These are phyloP conservation scores for Leptomonas pyrrhocoris DNA, from an alignment of 208 protist species.

Conservation along the genomic window DNA sequence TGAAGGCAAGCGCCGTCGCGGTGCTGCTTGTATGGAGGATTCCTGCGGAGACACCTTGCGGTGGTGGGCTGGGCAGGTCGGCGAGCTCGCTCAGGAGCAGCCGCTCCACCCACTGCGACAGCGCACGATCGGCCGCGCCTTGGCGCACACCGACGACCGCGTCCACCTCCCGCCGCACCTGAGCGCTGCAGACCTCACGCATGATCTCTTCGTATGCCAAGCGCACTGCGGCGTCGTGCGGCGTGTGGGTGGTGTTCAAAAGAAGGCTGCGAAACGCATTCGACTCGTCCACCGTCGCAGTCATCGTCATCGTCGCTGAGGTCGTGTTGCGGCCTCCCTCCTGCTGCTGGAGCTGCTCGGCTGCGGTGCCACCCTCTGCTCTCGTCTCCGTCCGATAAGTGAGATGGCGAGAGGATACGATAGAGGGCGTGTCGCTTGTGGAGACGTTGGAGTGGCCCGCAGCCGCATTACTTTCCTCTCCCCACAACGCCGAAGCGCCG, in stretches of 20 bases:
- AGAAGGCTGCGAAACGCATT: slow-evolving; percentile 30
- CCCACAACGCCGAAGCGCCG: background rate
- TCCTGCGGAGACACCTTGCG: background rate
- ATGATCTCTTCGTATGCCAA: slow-evolving; percentile 47
- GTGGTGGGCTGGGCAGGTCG: background rate
- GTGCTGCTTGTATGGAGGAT: background rate
- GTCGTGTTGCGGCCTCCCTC: background rate
- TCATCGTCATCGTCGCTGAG: background rate
- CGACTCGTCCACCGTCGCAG: background rate
- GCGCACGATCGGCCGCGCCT: slow-evolving; percentile 37
- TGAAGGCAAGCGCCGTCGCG: background rate
- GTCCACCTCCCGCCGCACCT: slow-evolving; percentile 29
- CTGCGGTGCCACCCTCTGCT: background rate
- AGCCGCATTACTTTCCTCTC: background rate
- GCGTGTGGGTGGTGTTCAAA: slow-evolving; percentile 33
- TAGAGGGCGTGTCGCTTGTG: background rate
- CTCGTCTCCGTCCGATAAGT: background rate
- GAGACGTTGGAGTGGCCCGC: background rate
- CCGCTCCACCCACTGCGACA: slow-evolving; percentile 47
- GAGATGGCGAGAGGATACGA: slow-evolving; percentile 2
- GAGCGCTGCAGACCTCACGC: slow-evolving; percentile 24
- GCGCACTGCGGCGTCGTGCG: slow-evolving; percentile 42
- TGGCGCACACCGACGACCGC: slow-evolving; percentile 7
- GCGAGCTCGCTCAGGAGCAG: slow-evolving; percentile 22
- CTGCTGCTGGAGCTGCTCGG: background rate